Evolutionary conservation across 1,284 basidiomycete genomes (phyloP), one percentile per base, ranked within the genome.

Genomic region (Cutaneotrichosporon curvatum): DNA sequence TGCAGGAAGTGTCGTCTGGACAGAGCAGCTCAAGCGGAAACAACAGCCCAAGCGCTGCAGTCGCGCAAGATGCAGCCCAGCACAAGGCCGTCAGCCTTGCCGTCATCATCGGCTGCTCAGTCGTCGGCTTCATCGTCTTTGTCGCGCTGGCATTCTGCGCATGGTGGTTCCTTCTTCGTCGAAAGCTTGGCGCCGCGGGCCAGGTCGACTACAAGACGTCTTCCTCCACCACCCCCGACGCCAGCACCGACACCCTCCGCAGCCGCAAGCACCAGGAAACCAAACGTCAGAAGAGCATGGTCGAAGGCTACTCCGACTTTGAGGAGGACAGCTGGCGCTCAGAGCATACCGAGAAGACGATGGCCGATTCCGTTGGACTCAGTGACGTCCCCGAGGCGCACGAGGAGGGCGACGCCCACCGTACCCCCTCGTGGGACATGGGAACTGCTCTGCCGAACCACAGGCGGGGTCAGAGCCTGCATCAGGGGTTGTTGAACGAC

Each of bases 151-250:
- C 62, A 1, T 70, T 71, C 50, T 65, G 62, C 45, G 64, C 60
- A 3, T 71, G 70, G 66, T 68, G 63, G 60, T 70, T 69, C 59
- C 67, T 64, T 59, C 59, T 65, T 9, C 61, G 68, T 14, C 53
- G 66, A 22, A 67, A 67, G 38, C 59, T 62, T n/a, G 70, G 68
- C 12, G 56, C 57, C 3, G 28, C 49, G 11, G 69, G 68, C 6
- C 50, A 55, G 6, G 62, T 67, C 18, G 52, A 53, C 11, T 67
- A 65, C 52, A 43, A 51, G 12, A 48, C 44, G 36, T 40, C 50
- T 2, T 23, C 44, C 28, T 23, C n/a, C 20, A 12, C 35, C 23
- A 37, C 38, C 11, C 56, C 56, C 7, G 59, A 60, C 23, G 32
- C 37, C 8, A 58, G 56, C 33, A 48, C 47, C 12, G 57, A 58